phyloP scores from a whole-genome alignment of 225 moss, liverwort and hornwort genomes.

The Takakia lepidozioides region DNA sequence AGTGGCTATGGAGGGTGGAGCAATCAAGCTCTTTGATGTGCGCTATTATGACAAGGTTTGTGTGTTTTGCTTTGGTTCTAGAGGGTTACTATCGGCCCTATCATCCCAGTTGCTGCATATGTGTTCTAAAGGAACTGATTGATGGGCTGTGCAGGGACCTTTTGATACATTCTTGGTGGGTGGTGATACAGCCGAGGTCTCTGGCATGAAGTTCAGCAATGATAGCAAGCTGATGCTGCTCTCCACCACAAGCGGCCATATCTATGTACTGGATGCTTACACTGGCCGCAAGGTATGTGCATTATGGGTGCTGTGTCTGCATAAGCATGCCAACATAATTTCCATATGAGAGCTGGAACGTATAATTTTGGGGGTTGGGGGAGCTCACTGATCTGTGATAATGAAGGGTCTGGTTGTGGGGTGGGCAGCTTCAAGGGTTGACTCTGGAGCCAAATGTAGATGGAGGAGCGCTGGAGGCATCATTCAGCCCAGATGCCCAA shows the following conservation, averaged over 20 bases:
- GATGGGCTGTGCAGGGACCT: constrained; percentile 54
- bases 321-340: too few relatives aligned
- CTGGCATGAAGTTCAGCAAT: constrained; percentile 94
- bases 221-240: constrained; percentile 95
- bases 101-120: too few relatives aligned
- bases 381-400: too few relatives aligned
- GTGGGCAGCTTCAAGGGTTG: constrained; percentile 70
- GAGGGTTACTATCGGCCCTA: neutral
- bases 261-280: constrained; percentile 88
- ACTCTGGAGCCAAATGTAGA: constrained; percentile 71
- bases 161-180: constrained; percentile 93
- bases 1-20: constrained; percentile 98
- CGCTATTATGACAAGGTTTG: constrained; percentile 93
- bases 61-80: neutral
- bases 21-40: constrained; percentile 89
- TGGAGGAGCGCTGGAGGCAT: constrained; percentile 86
- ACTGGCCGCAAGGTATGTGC: constrained; percentile 79
- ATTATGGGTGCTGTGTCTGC: too few relatives aligned
- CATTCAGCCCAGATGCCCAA: constrained; percentile 97
- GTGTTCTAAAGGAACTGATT: neutral
- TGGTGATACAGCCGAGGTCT: constrained; percentile 79
- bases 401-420: too few relatives aligned
- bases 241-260: constrained; percentile 71
- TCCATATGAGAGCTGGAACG: too few relatives aligned
- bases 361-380: too few relatives aligned